Conservation (phyloP, 1,284 basidiomycete genomes). For the Sanguinoderma infundibulare region DNA sequence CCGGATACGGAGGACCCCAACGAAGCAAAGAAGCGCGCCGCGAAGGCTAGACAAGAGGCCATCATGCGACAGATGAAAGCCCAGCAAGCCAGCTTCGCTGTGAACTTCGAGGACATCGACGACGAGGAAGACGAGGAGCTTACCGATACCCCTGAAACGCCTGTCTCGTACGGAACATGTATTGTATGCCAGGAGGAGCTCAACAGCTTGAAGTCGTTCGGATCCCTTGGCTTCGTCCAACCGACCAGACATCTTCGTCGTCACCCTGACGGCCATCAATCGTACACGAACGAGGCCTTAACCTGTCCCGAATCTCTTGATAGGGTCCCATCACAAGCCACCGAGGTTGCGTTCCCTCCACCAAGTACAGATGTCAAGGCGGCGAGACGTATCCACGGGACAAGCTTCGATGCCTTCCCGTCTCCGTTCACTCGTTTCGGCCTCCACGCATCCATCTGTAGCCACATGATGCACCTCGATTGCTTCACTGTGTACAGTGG, state of each 20-base stretch:
- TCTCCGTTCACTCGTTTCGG: slow-evolving; percentile 80
- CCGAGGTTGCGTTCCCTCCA: slow-evolving; percentile 57
- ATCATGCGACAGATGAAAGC: slow-evolving; percentile 94
- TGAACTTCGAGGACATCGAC: slow-evolving; percentile 70
- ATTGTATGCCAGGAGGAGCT: slow-evolving; percentile 98
- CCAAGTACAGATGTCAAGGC: slow-evolving; percentile 52
- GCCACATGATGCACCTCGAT: slow-evolving; percentile 96
- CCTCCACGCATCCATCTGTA: slow-evolving; percentile 89
- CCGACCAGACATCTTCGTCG: slow-evolving; percentile 85
- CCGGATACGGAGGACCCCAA: slow-evolving; percentile 55
- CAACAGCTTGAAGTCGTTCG: slow-evolving; percentile 77
- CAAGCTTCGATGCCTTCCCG: slow-evolving; percentile 79
- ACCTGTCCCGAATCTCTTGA: slow-evolving; percentile 73
- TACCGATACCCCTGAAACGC: slow-evolving; percentile 48
- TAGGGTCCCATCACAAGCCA: slow-evolving; percentile 38
- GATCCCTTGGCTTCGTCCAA: slow-evolving; percentile 89
- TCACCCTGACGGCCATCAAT: slow-evolving; percentile 74
- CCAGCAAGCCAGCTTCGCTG: slow-evolving; percentile 85
- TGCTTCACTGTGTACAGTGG: slow-evolving; percentile 93
- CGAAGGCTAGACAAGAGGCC: slow-evolving; percentile 84
- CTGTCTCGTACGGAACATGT: slow-evolving; percentile 84
- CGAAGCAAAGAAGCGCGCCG: slow-evolving; percentile 77
- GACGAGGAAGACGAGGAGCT: slow-evolving; percentile 62
- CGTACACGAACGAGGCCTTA: slow-evolving; percentile 79
- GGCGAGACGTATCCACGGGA: slow-evolving; percentile 47